Evolutionary conservation across 1,284 basidiomycete genomes (phyloP), one percentile per base, ranked within the genome.

Genomic region (Puccinia hordei): DNA sequence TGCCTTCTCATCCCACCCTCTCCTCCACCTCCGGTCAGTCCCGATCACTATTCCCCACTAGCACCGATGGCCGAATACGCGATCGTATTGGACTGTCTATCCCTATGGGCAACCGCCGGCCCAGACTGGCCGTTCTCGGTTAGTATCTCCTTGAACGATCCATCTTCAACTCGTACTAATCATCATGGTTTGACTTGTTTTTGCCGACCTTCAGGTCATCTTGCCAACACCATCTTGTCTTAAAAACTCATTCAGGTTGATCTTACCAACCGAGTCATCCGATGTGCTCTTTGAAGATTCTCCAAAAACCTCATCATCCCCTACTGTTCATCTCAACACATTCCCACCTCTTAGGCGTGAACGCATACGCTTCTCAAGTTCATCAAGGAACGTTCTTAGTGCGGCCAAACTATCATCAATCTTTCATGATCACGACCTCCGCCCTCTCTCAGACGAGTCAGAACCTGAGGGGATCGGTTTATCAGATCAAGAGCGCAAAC

Each of bases 111-210:
- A 15, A 79, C 77, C 22, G 44, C 38, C 68, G 68, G 68, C 12
- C 77, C 77, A 71, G 68, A 72, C 33, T 79, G 77, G 77, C 77
- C 77, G 72, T 59, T 71, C 38, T 79, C 77, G 8, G 77, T 79
- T 10, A 79, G 68, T 61, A n/a, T 44, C 57, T 49, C 30, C 17
- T 8, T 10, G n/a, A 10, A 1, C 35, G 17, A 59, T 27, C 27
- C 27, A 17, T 49, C 15, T 63, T 27, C 8, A 24, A 24, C 53
- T 49, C 10, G 41, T 63, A 41, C 24, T 35, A 3, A 46, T 38
- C 10, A 33, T 35, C n/a, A n/a, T n/a, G n/a, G n/a, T n/a, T n/a
- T n/a, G n/a, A 27, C 46, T 27, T 30, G 15, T 38, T 51, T 49
- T 68, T 22, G 51, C 57, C 17, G 33, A 33, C 55, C 33, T 46